Conservation (phyloP, 1,139 yeast species). For the Pichia sp. region DNA sequence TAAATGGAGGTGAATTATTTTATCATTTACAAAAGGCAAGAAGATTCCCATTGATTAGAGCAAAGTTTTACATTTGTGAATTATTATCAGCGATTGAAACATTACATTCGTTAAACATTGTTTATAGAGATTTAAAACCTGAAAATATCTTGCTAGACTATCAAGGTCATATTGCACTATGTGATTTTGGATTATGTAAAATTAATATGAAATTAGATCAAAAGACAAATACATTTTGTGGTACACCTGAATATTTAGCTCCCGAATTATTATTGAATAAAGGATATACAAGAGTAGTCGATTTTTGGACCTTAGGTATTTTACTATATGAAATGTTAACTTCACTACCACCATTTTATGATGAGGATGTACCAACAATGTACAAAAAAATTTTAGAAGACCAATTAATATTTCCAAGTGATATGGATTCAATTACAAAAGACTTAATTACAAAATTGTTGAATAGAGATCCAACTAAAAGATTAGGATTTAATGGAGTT, state of each 20-base stretch:
- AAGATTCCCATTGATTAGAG: conserved; percentile 78
- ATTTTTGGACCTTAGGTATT: conserved; percentile 97
- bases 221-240: conserved; percentile 91
- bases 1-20: conserved; percentile 95
- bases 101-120: conserved; percentile 82
- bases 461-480: conserved; percentile 75
- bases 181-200: conserved; percentile 96
- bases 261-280: conserved; percentile 88
- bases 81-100: conserved; percentile 87
- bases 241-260: conserved; percentile 94
- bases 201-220: conserved; percentile 67
- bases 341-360: conserved; percentile 94
- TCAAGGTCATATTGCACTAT: conserved; percentile 94
- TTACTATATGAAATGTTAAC: conserved; percentile 92
- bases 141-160: conserved; percentile 90
- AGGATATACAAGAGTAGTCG: conserved; percentile 92
- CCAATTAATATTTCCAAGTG: conserved; percentile 82
- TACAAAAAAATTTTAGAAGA: conserved; percentile 87
- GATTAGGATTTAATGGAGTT: conserved; percentile 79
- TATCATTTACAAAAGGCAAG: conserved; percentile 92
- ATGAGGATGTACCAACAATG: conserved; percentile 91
- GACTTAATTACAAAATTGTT: conserved; percentile 70
- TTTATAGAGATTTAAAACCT: conserved; percentile 92
- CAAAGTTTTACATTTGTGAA: conserved; percentile 92
- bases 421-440: conserved; percentile 83